These are phyloP conservation scores for Acmispon strigosus DNA, from an alignment of 306 rosid genomes.

Conservation along the genomic window DNA sequence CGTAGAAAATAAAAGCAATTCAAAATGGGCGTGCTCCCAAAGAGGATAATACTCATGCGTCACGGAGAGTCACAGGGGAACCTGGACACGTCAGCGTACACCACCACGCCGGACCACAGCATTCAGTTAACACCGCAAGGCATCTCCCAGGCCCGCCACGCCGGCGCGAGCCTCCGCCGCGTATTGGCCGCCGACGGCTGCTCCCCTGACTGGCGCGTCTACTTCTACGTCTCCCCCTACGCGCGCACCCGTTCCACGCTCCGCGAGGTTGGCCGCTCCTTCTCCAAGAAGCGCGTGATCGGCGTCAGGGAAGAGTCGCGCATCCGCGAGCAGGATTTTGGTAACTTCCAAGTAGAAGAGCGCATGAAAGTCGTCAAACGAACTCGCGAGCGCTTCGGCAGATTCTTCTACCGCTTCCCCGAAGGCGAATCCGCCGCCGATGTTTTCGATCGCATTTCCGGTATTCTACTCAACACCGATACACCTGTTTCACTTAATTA, in stretches of 20 bases:
- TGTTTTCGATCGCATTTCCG: constrained; percentile 76
- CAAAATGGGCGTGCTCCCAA: constrained; percentile 40
- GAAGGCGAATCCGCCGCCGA: constrained; percentile 98
- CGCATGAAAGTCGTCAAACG: constrained; percentile 57
- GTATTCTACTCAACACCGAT: constrained; percentile 18
- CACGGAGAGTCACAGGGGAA: constrained; percentile 90
- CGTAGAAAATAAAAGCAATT: no score
- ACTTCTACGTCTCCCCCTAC: constrained; percentile 88
- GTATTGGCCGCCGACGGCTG: constrained; percentile 25
- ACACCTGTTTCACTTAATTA: not conserved
- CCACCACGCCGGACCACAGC: constrained; percentile 65
- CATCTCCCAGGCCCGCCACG: constrained; percentile 48
- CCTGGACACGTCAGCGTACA: constrained; percentile 65
- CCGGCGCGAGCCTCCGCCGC: constrained; percentile 38
- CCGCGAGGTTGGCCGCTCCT: constrained; percentile 56
- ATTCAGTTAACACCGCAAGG: constrained; percentile 59
- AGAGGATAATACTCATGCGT: constrained; percentile 76
- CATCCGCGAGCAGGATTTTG: constrained; percentile 84
- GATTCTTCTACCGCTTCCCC: constrained; percentile 86
- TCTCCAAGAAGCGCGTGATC: constrained; percentile 57
- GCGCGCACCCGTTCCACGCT: constrained; percentile 77
- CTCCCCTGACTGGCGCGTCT: constrained; percentile 59
- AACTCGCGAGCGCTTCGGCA: constrained; percentile 55
- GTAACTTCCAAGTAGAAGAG: constrained; percentile 82
- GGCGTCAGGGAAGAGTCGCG: constrained; percentile 91